Evolutionary conservation across 2,329 filamentous ascomycete species (phyloP), one percentile per base, ranked within the genome.

Genomic region (Dendryphion nanum): DNA sequence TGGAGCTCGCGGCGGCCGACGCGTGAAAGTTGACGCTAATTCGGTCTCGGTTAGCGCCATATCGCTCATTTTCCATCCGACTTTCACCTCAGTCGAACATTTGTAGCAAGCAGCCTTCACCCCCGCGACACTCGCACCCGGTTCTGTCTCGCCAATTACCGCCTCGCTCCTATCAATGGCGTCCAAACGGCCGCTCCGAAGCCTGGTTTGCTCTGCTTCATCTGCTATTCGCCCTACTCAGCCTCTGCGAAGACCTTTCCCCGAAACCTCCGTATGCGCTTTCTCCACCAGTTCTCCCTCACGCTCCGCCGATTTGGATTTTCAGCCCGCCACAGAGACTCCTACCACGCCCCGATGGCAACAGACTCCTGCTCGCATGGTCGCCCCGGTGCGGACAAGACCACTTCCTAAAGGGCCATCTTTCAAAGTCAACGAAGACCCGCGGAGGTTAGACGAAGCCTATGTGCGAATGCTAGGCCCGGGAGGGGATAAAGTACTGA

Each of bases 381-480:
- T 59, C 34, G 72, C 73, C 37, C 72, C 73, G 16, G 61, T 70
- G 37, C 71, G 82, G 68, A 50, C 77, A 75, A 62, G 81, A 71
- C 69, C 76, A 69, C 48, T 75, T 71, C 59, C 81, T 69, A 67
- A 71, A 74, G 56, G 78, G 71, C 37, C 63, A 53, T 44, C 75
- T 68, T 91, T 80, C 78, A 61, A 61, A 53, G 82, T 89, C 64
- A 97, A 97, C 68, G 76, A 79, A 15, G 81, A 90, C 58, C 86
- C 87, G 7, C 74, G 72, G 49, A 74, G 75, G 57, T 74, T 98
- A 38, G 85, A 97, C 63, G 73, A 78, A 33, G 85, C 89, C 66
- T 95, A 96, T 66, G 75, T 78, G 50, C 75, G 75, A 37, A 78
- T 97, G 51, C 70, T 97, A 38, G 91, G 90, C 5, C 74, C 73